These are phyloP conservation scores for Fusarium denticulatum DNA, from an alignment of 2,329 filamentous ascomycete species.

Conservation along the genomic window DNA sequence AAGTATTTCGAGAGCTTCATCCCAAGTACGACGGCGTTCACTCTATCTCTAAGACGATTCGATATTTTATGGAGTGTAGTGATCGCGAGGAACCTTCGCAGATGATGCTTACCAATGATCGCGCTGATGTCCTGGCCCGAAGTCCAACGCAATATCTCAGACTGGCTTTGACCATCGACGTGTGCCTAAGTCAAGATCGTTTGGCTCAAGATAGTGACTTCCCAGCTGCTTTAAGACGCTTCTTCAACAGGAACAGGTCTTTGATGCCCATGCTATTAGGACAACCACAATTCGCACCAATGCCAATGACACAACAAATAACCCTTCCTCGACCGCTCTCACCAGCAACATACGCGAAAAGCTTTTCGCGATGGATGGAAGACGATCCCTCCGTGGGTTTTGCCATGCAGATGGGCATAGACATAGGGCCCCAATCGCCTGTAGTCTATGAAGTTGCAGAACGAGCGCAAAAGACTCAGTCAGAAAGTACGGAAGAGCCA, in stretches of 20 bases:
- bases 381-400: constrained; percentile 26
- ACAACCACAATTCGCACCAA: not conserved
- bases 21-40: constrained; percentile 36
- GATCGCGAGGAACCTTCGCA: not conserved
- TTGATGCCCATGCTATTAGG: constrained; percentile 15
- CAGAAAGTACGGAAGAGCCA: not conserved
- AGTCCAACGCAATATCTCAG: constrained; percentile 28
- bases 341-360: constrained; percentile 1
- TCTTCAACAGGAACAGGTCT: not conserved
- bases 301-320: not conserved
- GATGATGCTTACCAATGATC: not conserved
- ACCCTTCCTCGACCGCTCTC: constrained; percentile 13
- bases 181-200: constrained; percentile 32
- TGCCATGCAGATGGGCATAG: constrained; percentile 33
- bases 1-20: constrained; percentile 29
- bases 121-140: constrained; percentile 14
- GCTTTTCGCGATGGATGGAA: constrained; percentile 31
- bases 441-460: not conserved
- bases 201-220: constrained; percentile 31
- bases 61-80: constrained; percentile 36
- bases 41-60: constrained; percentile 33
- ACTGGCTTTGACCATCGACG: constrained; percentile 31
- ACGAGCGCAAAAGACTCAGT: not conserved
- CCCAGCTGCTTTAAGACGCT: not conserved
- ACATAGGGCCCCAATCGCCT: not conserved